Conservation (phyloP, 306 rosid species). For the Begonia loranthoides region DNA sequence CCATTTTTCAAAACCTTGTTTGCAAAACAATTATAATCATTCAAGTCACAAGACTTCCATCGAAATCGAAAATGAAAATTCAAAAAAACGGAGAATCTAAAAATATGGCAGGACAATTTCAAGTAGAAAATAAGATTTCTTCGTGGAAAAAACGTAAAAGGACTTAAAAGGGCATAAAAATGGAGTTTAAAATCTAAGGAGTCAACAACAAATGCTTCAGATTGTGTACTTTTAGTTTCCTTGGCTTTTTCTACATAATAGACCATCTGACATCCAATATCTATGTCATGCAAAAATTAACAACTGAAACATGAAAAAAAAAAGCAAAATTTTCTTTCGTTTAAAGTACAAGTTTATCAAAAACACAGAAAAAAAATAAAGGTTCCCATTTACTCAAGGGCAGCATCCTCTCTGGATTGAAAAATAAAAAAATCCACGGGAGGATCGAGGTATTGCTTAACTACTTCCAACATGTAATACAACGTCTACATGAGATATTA, state of each 20-base stretch:
- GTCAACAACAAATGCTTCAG: too few species aligned
- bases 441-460: neutral
- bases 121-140: neutral
- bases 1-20: slow-evolving; percentile 58
- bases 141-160: too few species aligned
- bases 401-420: neutral
- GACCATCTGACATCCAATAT: too few species aligned
- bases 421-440: neutral
- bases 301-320: too few species aligned
- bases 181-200: too few species aligned
- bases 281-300: too few species aligned
- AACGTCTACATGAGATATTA: neutral
- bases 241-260: too few species aligned
- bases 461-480: neutral
- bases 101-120: neutral
- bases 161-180: too few species aligned
- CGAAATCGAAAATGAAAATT: neutral
- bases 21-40: neutral
- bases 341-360: too few species aligned
- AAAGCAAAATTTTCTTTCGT: too few species aligned
- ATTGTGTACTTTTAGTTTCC: too few species aligned
- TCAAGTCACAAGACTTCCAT: neutral
- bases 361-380: neutral
- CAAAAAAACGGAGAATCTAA: neutral
- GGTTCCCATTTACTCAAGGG: neutral